Evolutionary conservation across 2,329 filamentous ascomycete genomes (phyloP), one percentile per base, ranked within the genome.

Genomic region (Scedosporium apiospermum): DNA sequence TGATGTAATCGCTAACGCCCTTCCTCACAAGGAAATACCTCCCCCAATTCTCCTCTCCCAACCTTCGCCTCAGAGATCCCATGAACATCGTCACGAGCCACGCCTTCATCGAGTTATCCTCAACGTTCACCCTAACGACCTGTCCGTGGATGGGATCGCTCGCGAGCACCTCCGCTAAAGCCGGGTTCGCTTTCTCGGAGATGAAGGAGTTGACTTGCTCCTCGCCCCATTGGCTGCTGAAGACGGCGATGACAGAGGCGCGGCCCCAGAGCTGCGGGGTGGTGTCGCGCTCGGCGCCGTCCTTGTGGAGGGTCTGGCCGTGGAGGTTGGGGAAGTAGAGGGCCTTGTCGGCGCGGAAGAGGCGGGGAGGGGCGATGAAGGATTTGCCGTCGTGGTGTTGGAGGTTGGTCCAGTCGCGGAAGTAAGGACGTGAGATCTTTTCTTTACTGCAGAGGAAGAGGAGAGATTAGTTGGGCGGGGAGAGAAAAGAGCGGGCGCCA

Each of bases 241-340:
- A 96, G 60, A 98, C 77, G 71, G 84, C 87, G 27, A 99, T 87
- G 65, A 98, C 80, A 7, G 87, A 89, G 18, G 95, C 82, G 71
- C 86, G 89, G 63, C 90, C 90, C 58, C 80, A 77, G 63, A 98
- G 81, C 3, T 88, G 74, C 0, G 87, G 82, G 6, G 93, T 97
- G 1, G 93, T 96, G 75, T 96, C 85, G 63, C 75, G 77, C 58
- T 76, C 68, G 64, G 72, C 72, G 76, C 78, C 70, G 59, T 77
- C 77, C 67, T 84, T 86, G 62, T 83, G 77, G 34, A 97, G 80
- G 1, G 92, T 97, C 68, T 84, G 80, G 57, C 95, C 95, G 72
- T 83, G 84, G 64, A 99, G 80, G 76, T 99, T 99, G 57, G 95
- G 95, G 77, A 99, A 97, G 80, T 89, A 98, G 66, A 97, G 83